Evolutionary conservation across 116 monocot species (phyloP).

Genomic region (Iris pallida): DNA sequence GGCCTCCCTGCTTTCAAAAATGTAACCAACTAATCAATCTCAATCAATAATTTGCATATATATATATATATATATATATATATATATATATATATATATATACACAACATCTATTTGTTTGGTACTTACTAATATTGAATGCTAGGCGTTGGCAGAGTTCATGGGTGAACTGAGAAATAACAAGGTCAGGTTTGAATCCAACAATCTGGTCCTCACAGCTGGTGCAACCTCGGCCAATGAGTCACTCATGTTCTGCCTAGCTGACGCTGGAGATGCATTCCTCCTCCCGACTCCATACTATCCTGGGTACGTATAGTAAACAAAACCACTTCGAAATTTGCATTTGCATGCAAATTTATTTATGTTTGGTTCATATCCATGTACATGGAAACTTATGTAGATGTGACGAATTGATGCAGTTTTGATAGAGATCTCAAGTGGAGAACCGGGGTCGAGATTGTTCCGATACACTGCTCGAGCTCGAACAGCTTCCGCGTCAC

Average conservation of each 20-base stretch:
- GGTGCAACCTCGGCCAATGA: conserved; percentile 57
- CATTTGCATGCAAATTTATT: too few species aligned
- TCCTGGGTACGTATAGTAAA: conserved; percentile 29
- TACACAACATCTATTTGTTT: not conserved
- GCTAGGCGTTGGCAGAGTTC: conserved; percentile 41
- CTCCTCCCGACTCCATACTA: conserved; percentile 56
- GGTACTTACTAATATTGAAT: not conserved
- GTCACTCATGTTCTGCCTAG: conserved; percentile 39
- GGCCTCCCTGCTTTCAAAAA: conserved; percentile 37
- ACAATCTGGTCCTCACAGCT: conserved; percentile 51
- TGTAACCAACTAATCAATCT: conserved; percentile 11
- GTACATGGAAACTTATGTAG: too few species aligned
- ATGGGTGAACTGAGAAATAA: conserved; percentile 57
- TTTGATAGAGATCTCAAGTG: conserved; percentile 57
- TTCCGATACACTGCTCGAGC: conserved; percentile 46
- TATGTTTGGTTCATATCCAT: too few species aligned
- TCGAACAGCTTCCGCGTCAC: conserved; percentile 44
- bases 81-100: too few species aligned
- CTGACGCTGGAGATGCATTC: conserved; percentile 55
- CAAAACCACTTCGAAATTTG: too few species aligned
- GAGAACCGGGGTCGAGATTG: conserved; percentile 44
- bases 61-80: too few species aligned
- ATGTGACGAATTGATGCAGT: conserved; percentile 14
- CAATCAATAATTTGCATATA: not conserved
- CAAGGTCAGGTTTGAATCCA: conserved; percentile 35